Base-by-base conservation (phyloP, 2,329 filamentous ascomycete genomes). In the Penicillium rolfsii region DNA sequence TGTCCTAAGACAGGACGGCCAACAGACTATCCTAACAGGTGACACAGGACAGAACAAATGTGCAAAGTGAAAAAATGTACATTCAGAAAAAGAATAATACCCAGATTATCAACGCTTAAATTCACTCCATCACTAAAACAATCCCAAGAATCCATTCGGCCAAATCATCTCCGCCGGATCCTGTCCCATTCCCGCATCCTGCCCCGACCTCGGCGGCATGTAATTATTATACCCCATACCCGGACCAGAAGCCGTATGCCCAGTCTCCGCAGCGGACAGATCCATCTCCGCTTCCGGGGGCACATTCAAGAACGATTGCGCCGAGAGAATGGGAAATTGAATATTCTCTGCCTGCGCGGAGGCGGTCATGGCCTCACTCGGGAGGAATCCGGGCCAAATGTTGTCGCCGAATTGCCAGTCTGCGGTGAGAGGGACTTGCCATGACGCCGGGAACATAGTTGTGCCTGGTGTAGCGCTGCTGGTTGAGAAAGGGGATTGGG, bases 341-440 rank as follows among this genome's bases (percentile, higher is more conserved):
- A 61, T 14, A 24, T 62, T 52, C 4, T 61, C 58, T 12, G 36
- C 33, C 9, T 56, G 43, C 5, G 62, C 54, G 16, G 61, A 59
- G 30, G 57, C 48, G n/a, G 60, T 56, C 9, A 61, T 43, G 24
- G 22, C 56, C 40, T 66, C 66, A 9, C 59, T 43, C 1, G 67
- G 63, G 30, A 73, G 68, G 16, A 74, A 62, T 14, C 67, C 68
- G 6, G 63, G 56, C 43, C 72, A 68, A 40, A 71, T 61, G 12
- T 73, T 70, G 8, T 65, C 63, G 22, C 70, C 66, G 38, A 73
- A 65, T 58, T 88, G 91, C 92, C 92, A 96, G 72, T 97, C 93
- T 19, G 96, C 83, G 7, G 90, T 92, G 85, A 96, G 92, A 0
- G 93, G 93, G 82, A 97, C 87, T 74, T 93, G 89, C 87, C 94